Evolutionary conservation across 768 basidiomycete species (phyloP).

Genomic region (Rhizopogon roseolus): DNA sequence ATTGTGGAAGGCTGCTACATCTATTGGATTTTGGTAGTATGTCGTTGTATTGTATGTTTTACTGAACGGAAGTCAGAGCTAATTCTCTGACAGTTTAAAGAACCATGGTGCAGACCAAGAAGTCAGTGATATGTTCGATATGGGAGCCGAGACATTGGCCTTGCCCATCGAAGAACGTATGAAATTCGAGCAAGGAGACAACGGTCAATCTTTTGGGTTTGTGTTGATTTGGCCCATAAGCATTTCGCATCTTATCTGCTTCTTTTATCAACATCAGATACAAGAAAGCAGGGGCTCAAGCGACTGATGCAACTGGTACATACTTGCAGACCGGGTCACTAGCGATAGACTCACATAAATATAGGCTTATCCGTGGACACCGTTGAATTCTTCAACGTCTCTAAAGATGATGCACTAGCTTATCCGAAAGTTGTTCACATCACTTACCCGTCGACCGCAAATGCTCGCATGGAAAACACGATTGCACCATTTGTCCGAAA

Average conservation of each 20-base stretch:
- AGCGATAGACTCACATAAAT: not conserved
- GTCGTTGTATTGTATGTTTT: constrained; percentile 14
- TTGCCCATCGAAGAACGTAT: constrained; percentile 38
- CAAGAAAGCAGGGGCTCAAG: constrained; percentile 59
- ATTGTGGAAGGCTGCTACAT: constrained; percentile 44
- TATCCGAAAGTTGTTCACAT: constrained; percentile 51
- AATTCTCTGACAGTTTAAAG: constrained; percentile 28
- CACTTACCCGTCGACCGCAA: constrained; percentile 51
- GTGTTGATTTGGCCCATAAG: not conserved
- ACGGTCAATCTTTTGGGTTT: constrained; percentile 36
- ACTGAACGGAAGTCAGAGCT: not conserved
- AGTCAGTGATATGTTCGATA: constrained; percentile 35
- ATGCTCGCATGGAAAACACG: constrained; percentile 42
- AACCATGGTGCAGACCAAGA: constrained; percentile 37
- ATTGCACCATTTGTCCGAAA: constrained; percentile 55
- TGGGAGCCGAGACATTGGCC: constrained; percentile 36
- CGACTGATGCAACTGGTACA: constrained; percentile 52
- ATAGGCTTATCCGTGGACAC: constrained; percentile 31
- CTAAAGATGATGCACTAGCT: constrained; percentile 64
- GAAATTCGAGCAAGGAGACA: constrained; percentile 38
- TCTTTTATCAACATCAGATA: constrained; percentile 31
- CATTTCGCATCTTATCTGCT: not conserved
- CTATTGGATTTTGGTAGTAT: constrained; percentile 52
- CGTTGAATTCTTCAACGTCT: constrained; percentile 60
- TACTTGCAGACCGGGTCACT: constrained; percentile 8